These are phyloP conservation scores for Boletus pseudo-olivaceus DNA, from an alignment of 768 basidiomycete genomes.

Conservation along the genomic window DNA sequence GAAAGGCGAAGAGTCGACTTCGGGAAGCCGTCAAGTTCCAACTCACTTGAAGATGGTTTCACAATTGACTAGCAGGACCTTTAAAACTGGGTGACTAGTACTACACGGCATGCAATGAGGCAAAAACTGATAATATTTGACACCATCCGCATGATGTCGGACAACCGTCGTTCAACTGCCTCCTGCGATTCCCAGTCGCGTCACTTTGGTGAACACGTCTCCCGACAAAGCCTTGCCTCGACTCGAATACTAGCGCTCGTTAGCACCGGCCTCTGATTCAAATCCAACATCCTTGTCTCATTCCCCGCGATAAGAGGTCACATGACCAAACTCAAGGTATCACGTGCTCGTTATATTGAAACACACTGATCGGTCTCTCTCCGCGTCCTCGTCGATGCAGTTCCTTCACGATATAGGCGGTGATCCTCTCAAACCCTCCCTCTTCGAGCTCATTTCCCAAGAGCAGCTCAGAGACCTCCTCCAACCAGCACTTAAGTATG, in stretches of 20 bases:
- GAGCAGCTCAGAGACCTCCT: slow-evolving; percentile 90
- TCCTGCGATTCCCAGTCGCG: not conserved
- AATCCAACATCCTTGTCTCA: not conserved
- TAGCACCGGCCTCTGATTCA: not conserved
- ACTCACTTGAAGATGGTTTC: not conserved
- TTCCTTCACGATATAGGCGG: slow-evolving; percentile 77
- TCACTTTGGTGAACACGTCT: not conserved
- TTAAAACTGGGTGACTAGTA: not conserved
- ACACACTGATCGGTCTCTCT: no score
- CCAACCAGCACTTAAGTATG: slow-evolving; percentile 93
- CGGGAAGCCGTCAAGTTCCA: not conserved
- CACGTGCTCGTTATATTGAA: slow-evolving; percentile 15
- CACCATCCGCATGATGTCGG: not conserved
- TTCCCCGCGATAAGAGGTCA: slow-evolving; percentile 8
- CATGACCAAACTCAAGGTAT: slow-evolving; percentile 26
- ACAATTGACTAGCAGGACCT: not conserved
- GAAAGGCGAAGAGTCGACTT: not conserved
- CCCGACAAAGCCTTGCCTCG: no score
- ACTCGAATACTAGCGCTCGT: not conserved
- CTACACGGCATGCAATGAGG: not conserved
- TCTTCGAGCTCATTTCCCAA: slow-evolving; percentile 91
- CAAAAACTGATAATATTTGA: not conserved
- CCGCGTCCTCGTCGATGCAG: slow-evolving; percentile 50
- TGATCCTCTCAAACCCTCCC: slow-evolving; percentile 71
- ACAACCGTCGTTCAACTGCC: not conserved